These are phyloP conservation scores for Colletotrichum sp. DNA, from an alignment of 2,329 filamentous ascomycete genomes.

Conservation along the genomic window DNA sequence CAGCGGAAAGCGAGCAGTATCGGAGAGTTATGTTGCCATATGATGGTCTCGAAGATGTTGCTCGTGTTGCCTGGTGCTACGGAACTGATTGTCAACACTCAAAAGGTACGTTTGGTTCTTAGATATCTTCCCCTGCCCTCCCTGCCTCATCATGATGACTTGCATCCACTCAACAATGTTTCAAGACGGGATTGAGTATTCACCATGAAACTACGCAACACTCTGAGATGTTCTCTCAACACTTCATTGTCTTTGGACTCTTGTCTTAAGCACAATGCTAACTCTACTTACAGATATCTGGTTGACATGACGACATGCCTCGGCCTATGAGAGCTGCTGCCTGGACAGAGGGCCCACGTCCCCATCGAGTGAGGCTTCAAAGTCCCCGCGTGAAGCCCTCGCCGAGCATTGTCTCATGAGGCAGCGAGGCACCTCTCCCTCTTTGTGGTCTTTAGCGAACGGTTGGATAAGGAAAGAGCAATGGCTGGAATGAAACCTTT, in stretches of 20 bases:
- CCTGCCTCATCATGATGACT: constrained; percentile 20
- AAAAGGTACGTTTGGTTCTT: background rate
- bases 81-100: background rate
- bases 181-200: constrained; percentile 43
- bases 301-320: background rate
- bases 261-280: background rate
- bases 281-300: background rate
- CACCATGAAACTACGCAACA: constrained; percentile 35
- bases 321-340: too few relatives aligned
- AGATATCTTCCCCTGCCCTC: background rate
- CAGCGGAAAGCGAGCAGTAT: background rate
- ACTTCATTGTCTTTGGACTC: background rate
- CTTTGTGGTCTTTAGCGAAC: background rate
- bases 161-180: constrained; percentile 33
- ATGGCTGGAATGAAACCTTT: background rate
- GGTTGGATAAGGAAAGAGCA: background rate
- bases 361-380: background rate
- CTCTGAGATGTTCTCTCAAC: background rate
- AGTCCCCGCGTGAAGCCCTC: background rate
- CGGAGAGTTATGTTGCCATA: background rate
- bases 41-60: background rate
- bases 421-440: background rate
- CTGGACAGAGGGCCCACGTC: background rate
- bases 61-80: background rate
- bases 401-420: background rate